These are phyloP conservation scores for Aspergillus costaricaensis DNA, from an alignment of 2,329 filamentous ascomycete genomes.

Conservation along the genomic window DNA sequence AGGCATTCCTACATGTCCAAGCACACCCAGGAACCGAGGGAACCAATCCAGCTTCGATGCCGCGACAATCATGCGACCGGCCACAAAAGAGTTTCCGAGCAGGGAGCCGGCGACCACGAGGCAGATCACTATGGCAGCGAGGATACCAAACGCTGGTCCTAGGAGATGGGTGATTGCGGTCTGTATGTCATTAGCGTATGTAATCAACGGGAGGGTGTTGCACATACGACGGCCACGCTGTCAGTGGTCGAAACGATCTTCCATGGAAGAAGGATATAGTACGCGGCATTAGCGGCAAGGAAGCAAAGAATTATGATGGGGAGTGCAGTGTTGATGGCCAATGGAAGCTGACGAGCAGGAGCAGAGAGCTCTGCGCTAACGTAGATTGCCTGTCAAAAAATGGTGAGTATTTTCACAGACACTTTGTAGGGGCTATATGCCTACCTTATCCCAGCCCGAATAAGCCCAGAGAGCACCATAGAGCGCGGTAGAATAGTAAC, in stretches of 20 bases:
- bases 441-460: slow-evolving; percentile 23
- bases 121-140: slow-evolving; percentile 16
- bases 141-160: slow-evolving; percentile 13
- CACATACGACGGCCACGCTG: slow-evolving; percentile 21
- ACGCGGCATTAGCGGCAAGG: slow-evolving; percentile 19
- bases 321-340: slow-evolving; percentile 21
- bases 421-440: not conserved
- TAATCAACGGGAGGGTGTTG: not conserved
- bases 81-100: slow-evolving; percentile 21
- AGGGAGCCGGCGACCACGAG: slow-evolving; percentile 20
- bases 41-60: slow-evolving; percentile 20
- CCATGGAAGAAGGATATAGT: slow-evolving; percentile 22
- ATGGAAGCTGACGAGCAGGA: slow-evolving; percentile 19
- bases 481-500: slow-evolving; percentile 20
- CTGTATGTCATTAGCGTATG: slow-evolving; percentile 2
- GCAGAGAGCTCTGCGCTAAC: slow-evolving; percentile 20
- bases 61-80: slow-evolving; percentile 20
- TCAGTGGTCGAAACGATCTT: slow-evolving; percentile 19
- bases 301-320: slow-evolving; percentile 20
- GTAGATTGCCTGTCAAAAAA: slow-evolving; percentile 16
- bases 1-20: slow-evolving; percentile 7
- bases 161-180: slow-evolving; percentile 18
- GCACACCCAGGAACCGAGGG: slow-evolving; percentile 13
- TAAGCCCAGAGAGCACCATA: slow-evolving; percentile 23
- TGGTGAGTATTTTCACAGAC: not conserved